Base-by-base conservation (phyloP, 371 early-diverging fungal species). In the Lichtheimia ramosa region DNA sequence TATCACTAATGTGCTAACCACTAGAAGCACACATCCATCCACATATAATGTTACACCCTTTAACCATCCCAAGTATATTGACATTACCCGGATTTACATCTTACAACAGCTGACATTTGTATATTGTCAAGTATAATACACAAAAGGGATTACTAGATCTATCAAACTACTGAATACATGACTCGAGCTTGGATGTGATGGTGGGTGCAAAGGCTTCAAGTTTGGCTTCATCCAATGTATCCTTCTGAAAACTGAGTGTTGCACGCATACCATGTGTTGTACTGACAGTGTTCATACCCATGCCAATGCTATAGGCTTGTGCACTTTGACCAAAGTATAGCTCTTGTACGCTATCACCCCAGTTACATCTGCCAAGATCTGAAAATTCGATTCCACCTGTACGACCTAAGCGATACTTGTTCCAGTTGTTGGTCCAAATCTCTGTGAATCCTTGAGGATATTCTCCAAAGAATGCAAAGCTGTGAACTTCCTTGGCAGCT, bases 251-350 rank as follows among this genome's bases (percentile, higher is more conserved):
- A 16, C 49, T 42, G 16, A 74, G n/a, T 0, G 70, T 68, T 20
- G 58, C 65, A 43, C 56, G 63, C 55, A 74, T 48, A 1, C 21
- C 20, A 16, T 58, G 64, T 8, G 55, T 57, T 3, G 63, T 56
- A 2, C 73, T 68, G 15, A 71, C 51, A 2, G 69, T 43, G 20
- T 74, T 74, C 20, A 72, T 16, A 3, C 53, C 54, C 10, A 76
- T 46, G 1, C 60, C 70, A 13, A 24, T 51, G 2, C 65, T 66
- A 42, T 54, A 69, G 10, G 57, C 68, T 6, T 74, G 71, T 5
- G 72, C 66, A 43, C 74, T 74, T 42, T 79, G 80, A 25, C 63
- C 65, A 48, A 79, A 79, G 57, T 65, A 75, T 7, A 71, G 16
- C 1, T 56, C 52, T 15, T 54, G 49, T 16, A 46, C 34, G 34